Evolutionary conservation across 257 asterid genomes (phyloP).

Genomic region (Orobanche coerulescens): DNA sequence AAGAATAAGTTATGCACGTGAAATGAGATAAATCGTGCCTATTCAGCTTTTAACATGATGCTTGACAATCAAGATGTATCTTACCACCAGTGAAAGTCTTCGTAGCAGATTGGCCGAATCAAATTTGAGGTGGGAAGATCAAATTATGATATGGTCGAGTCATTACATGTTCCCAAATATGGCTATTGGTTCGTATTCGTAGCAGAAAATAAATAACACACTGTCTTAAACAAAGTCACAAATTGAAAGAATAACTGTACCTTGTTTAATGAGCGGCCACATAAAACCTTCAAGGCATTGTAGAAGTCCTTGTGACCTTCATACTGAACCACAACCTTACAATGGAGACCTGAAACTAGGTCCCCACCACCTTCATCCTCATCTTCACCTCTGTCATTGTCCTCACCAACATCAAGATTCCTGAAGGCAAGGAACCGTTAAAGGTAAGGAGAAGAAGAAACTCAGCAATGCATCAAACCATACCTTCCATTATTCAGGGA

Average conservation of each 20-base stretch:
- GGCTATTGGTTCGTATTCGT: too few species aligned
- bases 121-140: conserved; percentile 1
- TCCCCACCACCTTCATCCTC: conserved; percentile 51
- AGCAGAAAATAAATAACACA: not conserved
- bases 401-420: conserved; percentile 93
- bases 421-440: conserved; percentile 24
- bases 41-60: not conserved
- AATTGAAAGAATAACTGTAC: conserved; percentile 27
- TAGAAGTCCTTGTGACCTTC: conserved; percentile 61
- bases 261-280: conserved; percentile 83
- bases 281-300: conserved; percentile 68
- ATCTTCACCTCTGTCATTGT: conserved; percentile 50
- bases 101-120: not conserved
- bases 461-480: too few species aligned
- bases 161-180: too few species aligned
- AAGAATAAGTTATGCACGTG: not conserved
- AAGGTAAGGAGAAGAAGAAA: too few species aligned
- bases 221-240: not conserved
- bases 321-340: conserved; percentile 79
- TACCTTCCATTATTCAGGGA: too few species aligned
- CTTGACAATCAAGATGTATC: not conserved
- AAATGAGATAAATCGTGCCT: not conserved
- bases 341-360: conserved; percentile 78
- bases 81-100: not conserved
- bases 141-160: not conserved